Conservation (phyloP, 345 rosid species). For the Brassica incana region DNA sequence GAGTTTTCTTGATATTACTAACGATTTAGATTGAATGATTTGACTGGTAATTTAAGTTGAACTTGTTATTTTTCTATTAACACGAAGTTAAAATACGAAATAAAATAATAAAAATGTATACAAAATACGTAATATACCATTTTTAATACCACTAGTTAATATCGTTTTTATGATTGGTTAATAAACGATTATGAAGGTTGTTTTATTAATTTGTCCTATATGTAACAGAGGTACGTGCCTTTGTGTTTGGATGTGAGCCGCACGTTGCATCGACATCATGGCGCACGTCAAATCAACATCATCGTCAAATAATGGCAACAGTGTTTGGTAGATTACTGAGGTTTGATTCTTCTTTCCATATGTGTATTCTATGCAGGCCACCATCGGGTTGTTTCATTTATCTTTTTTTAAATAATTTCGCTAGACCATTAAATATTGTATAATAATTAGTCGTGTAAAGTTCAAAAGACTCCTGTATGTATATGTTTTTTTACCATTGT, state of each 20-base stretch:
- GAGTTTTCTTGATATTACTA: neutral
- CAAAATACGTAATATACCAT: neutral
- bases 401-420: neutral
- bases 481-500: no score
- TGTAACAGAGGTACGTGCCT: conserved; percentile 12
- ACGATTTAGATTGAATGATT: neutral
- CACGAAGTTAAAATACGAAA: neutral
- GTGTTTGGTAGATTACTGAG: conserved; percentile 2
- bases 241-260: conserved; percentile 25
- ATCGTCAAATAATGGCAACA: conserved; percentile 18
- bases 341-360: neutral
- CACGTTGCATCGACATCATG: conserved; percentile 23
- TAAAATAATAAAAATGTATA: neutral
- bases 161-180: neutral
- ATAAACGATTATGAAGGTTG: neutral
- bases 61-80: neutral
- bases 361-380: neutral
- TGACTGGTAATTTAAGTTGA: neutral
- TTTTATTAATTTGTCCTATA: neutral
- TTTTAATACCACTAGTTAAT: neutral
- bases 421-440: neutral
- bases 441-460: neutral
- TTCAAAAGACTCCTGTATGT: no score
- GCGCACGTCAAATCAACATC: conserved; percentile 24
- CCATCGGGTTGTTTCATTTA: neutral